phyloP scores from a whole-genome alignment of 768 basidiomycete species.

The Calocybe indica region DNA sequence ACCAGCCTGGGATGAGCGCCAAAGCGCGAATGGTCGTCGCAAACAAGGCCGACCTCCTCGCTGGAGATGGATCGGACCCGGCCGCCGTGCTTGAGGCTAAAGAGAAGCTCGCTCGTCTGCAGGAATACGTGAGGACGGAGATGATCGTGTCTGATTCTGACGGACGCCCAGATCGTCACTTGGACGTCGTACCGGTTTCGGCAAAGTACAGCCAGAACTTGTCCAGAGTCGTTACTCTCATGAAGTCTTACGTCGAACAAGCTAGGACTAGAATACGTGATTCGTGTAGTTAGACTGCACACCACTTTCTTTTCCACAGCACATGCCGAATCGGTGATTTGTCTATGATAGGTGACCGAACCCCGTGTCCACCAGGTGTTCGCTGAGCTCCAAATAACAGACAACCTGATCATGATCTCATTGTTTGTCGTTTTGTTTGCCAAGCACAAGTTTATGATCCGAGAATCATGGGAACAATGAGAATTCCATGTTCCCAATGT shows the following conservation, averaged over 20 bases:
- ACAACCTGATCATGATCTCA: no score
- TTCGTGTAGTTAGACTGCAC: no score
- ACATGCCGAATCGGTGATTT: no score
- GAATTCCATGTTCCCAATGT: no score
- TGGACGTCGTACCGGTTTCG: conserved; percentile 78
- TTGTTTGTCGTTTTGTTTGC: no score
- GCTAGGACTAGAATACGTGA: conserved; percentile 16
- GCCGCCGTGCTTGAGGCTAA: conserved; percentile 46
- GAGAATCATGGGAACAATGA: no score
- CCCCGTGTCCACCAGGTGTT: no score
- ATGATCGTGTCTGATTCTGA: conserved; percentile 28
- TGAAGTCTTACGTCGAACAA: conserved; percentile 60
- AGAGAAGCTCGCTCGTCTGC: conserved; percentile 49
- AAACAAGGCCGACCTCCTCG: conserved; percentile 92
- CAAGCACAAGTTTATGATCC: no score
- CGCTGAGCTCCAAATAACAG: no score
- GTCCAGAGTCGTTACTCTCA: conserved; percentile 55
- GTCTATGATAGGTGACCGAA: no score
- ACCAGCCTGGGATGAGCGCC: conserved; percentile 70
- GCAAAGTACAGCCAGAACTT: conserved; percentile 87
- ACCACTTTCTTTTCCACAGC: no score
- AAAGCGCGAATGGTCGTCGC: conserved; percentile 81
- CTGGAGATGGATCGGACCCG: conserved; percentile 34
- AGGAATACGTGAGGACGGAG: conserved; percentile 47
- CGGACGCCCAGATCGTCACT: conserved; percentile 4